These are phyloP conservation scores for Zygotorulaspora danielsina DNA, from an alignment of 805 yeast genomes.

Conservation along the genomic window DNA sequence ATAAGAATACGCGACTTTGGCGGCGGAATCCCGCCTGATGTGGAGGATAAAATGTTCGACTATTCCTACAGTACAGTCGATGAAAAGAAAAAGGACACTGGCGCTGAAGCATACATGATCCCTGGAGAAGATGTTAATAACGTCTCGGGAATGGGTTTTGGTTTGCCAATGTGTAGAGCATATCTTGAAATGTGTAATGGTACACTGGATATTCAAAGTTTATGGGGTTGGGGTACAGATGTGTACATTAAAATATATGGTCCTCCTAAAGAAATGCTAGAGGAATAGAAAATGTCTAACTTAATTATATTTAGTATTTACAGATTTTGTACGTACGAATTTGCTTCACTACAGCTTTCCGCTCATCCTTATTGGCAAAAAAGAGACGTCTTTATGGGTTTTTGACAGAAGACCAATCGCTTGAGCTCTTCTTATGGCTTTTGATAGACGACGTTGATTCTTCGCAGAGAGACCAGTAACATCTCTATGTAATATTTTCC, in stretches of 20 bases:
- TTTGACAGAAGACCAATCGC: conserved; percentile 74
- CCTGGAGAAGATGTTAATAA: conserved; percentile 66
- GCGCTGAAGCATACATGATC: conserved; percentile 50
- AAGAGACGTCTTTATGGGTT: conserved; percentile 59
- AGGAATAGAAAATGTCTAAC: conserved; percentile 1
- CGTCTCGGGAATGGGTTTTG: conserved; percentile 96
- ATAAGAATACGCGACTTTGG: conserved; percentile 82
- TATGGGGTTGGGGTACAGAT: conserved; percentile 76
- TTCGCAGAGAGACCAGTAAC: conserved; percentile 61
- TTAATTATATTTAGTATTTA: conserved; percentile 12
- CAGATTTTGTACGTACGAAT: conserved; percentile 3
- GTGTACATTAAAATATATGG: conserved; percentile 55
- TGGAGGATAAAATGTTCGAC: conserved; percentile 67
- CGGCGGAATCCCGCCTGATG: conserved; percentile 73
- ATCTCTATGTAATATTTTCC: conserved; percentile 70
- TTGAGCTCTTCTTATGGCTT: conserved; percentile 76
- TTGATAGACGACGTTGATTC: conserved; percentile 68
- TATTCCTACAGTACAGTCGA: conserved; percentile 78
- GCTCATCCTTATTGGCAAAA: conserved; percentile 36
- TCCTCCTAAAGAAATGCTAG: conserved; percentile 20
- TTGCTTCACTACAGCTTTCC: conserved; percentile 17
- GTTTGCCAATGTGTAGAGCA: conserved; percentile 77
- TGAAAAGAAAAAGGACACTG: conserved; percentile 45
- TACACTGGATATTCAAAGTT: conserved; percentile 59
- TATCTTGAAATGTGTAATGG: conserved; percentile 75